Conservation (phyloP, 371 early-diverging fungal genomes). For the Neoconidiobolus thromboides region DNA sequence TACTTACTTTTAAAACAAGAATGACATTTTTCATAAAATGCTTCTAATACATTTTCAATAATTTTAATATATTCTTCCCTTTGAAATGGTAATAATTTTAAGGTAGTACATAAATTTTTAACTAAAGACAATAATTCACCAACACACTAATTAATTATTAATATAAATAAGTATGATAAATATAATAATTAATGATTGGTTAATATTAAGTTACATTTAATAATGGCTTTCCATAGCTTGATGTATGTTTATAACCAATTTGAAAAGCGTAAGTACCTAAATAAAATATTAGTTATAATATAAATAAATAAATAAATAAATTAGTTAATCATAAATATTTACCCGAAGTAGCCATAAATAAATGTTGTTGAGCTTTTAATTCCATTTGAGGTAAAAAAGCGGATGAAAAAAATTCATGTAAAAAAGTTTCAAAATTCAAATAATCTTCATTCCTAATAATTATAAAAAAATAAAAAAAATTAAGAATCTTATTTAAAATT, state of each 20-base stretch:
- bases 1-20: constrained; percentile 1
- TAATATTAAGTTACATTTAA: background rate
- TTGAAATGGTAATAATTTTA: background rate
- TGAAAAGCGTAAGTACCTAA: constrained; percentile 28
- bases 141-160: constrained; percentile 12
- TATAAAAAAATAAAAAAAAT: no score
- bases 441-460: no score
- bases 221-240: background rate
- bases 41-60: background rate
- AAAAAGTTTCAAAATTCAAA: constrained; percentile 37
- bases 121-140: background rate
- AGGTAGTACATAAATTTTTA: background rate
- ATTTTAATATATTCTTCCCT: background rate
- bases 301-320: constrained; percentile 7
- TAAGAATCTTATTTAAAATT: no score
- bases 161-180: constrained; percentile 7
- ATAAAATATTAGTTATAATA: background rate
- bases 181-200: background rate
- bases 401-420: constrained; percentile 58
- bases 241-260: constrained; percentile 18
- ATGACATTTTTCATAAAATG: background rate
- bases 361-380: constrained; percentile 41
- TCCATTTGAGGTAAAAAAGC: constrained; percentile 51
- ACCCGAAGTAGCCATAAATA: constrained; percentile 45
- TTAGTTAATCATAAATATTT: background rate